A percentile compares a stretch with the other conserved stretches of the same genome.
Evolutionary conservation across 1,284 basidiomycete species (phyloP).

Genomic region (Xanthoconium separans): DNA sequence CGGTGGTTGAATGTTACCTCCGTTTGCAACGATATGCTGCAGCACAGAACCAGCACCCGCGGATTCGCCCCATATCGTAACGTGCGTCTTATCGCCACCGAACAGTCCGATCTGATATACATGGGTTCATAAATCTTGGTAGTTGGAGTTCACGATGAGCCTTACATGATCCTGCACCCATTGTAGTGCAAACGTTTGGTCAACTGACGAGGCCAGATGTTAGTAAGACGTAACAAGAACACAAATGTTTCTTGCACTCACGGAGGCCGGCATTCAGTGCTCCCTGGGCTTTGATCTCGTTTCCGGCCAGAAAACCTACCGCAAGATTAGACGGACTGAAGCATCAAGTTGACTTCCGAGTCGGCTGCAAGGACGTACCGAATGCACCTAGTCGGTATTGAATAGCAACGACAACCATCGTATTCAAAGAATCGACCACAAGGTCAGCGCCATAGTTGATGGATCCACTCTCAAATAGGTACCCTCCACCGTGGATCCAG

Average conservation of each 20-base stretch:
- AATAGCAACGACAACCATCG: conserved; percentile 37
- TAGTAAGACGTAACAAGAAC: background rate
- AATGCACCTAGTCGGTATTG: conserved; percentile 46
- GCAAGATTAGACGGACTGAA: background rate
- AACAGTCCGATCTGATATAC: conserved; percentile 25
- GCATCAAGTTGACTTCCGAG: background rate
- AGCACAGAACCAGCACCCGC: conserved; percentile 22
- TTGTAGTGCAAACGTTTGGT: conserved; percentile 31
- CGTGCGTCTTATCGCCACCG: conserved; percentile 26
- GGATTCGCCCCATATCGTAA: conserved; percentile 32
- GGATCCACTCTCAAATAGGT: conserved; percentile 3
- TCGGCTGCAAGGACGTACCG: conserved; percentile 25
- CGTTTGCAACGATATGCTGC: conserved; percentile 17
- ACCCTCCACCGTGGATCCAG: conserved; percentile 24
- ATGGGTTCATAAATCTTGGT: background rate
- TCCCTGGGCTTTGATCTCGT: conserved; percentile 26
- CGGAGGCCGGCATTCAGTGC: conserved; percentile 33
- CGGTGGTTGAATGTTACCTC: conserved; percentile 15
- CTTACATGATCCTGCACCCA: conserved; percentile 33
- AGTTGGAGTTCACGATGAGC: background rate
- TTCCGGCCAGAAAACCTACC: conserved; percentile 30
- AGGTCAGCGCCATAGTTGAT: conserved; percentile 17
- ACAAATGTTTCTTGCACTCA: conserved; percentile 8
- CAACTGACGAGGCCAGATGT: conserved; percentile 13
- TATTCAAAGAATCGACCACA: conserved; percentile 22